Evolutionary conservation across 345 rosid genomes (phyloP), one percentile per base, ranked within the genome.

Genomic region (Litchi chinensis): DNA sequence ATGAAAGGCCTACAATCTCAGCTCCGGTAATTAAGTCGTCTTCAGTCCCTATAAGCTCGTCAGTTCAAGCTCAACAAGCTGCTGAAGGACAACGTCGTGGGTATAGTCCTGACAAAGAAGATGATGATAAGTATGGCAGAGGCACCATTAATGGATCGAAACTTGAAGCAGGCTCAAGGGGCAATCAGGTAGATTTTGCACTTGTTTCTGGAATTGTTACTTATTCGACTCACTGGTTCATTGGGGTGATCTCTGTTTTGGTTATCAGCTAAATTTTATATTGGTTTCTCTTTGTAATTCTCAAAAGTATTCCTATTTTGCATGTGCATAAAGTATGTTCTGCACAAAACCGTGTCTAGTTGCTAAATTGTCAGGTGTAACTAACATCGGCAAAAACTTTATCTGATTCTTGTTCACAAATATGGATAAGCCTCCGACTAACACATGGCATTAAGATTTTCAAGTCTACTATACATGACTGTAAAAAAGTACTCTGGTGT

Each of bases 51-150:
- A 56, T 84, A 11, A 89, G 85, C 78, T 89, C 99, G 65, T 88
- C 95, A 11, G 83, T 86, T 83, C 92, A 88, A 85, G 87, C 86
- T 81, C 92, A 89, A 75, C 91, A 84, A 66, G 70, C 88, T 79
- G 87, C 90, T 67, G 85, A 81, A 67, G 88, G 79, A 13, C 83
- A 71, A 7, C 76, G 40, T 74, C 85, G 54, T 48, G 85, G 75
- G 37, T 81, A 80, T 79, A 86, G 85, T 81, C 87, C 94, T 69
- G 87, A 64, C 22, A 87, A 83, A 76, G 94, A 88, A 64, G 90
- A 86, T 76, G 91, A 91, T 78, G 82, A 32, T 32, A 32, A 89
- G 82, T 82, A 81, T 75, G 82, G 76, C 43, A 80, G 88, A 71
- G 84, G 88, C 43, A 82, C 75, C 79, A 82, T 78, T 78, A 86